These are phyloP conservation scores for Boletus smithii DNA, from an alignment of 1,284 basidiomycete species.

Conservation along the genomic window DNA sequence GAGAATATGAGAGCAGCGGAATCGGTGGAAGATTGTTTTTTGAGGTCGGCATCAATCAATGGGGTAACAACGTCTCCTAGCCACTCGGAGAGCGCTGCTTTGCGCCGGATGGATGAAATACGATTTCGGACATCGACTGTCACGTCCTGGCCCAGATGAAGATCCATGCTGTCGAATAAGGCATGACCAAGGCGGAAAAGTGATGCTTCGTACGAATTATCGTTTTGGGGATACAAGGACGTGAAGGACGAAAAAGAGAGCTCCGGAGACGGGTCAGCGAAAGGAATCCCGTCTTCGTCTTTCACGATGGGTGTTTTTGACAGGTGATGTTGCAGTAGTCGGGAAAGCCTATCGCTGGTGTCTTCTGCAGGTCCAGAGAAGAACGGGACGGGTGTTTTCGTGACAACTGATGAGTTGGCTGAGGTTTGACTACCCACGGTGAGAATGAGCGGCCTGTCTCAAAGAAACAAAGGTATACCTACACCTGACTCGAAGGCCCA, in stretches of 20 bases:
- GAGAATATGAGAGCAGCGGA: slow-evolving; percentile 65
- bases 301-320: slow-evolving; percentile 66
- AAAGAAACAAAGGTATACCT: slow-evolving; percentile 28
- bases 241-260: slow-evolving; percentile 83
- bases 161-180: slow-evolving; percentile 81
- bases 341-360: slow-evolving; percentile 48
- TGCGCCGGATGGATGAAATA: slow-evolving; percentile 66
- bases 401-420: slow-evolving; percentile 57
- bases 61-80: slow-evolving; percentile 74
- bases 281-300: slow-evolving; percentile 54
- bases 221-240: slow-evolving; percentile 67
- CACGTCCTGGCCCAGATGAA: slow-evolving; percentile 56
- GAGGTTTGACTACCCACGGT: slow-evolving; percentile 41
- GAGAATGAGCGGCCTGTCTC: slow-evolving; percentile 11
- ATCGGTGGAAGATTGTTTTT: slow-evolving; percentile 44
- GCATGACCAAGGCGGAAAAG: slow-evolving; percentile 89
- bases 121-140: slow-evolving; percentile 60
- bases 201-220: slow-evolving; percentile 73
- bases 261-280: slow-evolving; percentile 49
- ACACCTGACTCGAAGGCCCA: slow-evolving; percentile 49
- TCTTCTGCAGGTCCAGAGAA: slow-evolving; percentile 37
- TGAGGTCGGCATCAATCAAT: slow-evolving; percentile 74
- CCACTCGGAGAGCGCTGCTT: slow-evolving; percentile 84
- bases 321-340: slow-evolving; percentile 79
- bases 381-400: slow-evolving; percentile 46